phyloP scores from a whole-genome alignment of 1,284 basidiomycete species.

The Melampsora americana region DNA sequence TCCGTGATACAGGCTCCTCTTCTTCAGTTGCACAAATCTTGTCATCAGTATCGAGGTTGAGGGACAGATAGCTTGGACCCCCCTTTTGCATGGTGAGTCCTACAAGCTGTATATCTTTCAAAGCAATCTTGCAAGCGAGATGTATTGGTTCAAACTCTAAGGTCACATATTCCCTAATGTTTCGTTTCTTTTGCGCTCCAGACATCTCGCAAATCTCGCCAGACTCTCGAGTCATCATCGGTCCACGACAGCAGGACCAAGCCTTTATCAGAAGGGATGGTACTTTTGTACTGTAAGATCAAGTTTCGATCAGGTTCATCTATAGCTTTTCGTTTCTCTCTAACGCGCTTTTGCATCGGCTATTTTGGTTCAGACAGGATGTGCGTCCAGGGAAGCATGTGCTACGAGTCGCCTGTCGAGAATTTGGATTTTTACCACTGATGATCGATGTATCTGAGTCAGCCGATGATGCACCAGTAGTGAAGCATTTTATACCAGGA shows the following conservation, averaged over 20 bases:
- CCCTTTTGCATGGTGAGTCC: conserved; percentile 14
- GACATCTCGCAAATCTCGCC: conserved; percentile 26
- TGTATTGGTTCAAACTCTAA: neutral
- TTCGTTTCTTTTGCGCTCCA: neutral
- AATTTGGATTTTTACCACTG: conserved; percentile 13
- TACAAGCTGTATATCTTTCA: neutral
- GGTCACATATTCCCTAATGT: neutral
- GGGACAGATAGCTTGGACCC: conserved; percentile 25
- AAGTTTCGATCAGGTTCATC: neutral
- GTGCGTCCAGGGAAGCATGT: conserved; percentile 26
- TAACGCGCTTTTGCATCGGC: neutral
- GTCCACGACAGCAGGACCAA: neutral
- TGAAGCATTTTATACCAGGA: conserved; percentile 14
- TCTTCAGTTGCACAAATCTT: no score
- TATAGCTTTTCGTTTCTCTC: neutral
- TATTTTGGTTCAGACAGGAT: conserved; percentile 16
- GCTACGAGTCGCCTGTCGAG: conserved; percentile 18
- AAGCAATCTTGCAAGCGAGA: neutral
- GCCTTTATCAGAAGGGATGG: conserved; percentile 28
- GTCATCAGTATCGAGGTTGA: conserved; percentile 17
- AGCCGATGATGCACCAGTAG: conserved; percentile 3
- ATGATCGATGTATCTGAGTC: conserved; percentile 16
- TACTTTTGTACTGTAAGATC: conserved; percentile 19
- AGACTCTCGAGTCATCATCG: conserved; percentile 23
- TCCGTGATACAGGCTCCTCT: no score